phyloP scores from a whole-genome alignment of 805 yeast species.

The Metschnikowia sp. region DNA sequence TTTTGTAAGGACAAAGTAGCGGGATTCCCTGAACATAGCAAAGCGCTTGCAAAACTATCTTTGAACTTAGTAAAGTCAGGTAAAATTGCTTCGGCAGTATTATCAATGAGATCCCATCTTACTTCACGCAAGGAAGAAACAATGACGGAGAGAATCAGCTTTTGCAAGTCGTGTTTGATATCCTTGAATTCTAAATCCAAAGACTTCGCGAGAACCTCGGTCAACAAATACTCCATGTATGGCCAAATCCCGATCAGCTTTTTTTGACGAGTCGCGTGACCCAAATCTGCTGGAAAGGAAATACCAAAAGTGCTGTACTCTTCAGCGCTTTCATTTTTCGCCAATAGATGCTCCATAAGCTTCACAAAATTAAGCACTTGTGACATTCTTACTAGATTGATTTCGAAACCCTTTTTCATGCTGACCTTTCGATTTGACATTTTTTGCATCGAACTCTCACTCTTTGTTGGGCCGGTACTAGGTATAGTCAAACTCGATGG shows the following conservation, averaged over 20 bases:
- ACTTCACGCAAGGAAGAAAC: constrained; percentile 32
- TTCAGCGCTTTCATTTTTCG: constrained; percentile 15
- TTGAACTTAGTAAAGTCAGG: constrained; percentile 20
- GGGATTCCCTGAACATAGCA: constrained; percentile 14
- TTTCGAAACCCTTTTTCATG: constrained; percentile 22
- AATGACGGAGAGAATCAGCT: constrained; percentile 50
- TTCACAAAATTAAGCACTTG: constrained; percentile 63
- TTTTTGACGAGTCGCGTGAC: constrained; percentile 49
- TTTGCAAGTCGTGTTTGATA: constrained; percentile 48
- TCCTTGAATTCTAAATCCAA: constrained; percentile 28
- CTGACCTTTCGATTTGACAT: constrained; percentile 3
- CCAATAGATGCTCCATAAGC: constrained; percentile 47
- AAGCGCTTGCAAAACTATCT: constrained; percentile 22
- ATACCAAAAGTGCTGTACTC: constrained; percentile 23
- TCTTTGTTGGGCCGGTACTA: constrained; percentile 1
- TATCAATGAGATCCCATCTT: constrained; percentile 46
- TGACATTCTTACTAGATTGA: constrained; percentile 47
- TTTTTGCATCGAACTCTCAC: constrained; percentile 10
- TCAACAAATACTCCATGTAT: constrained; percentile 69
- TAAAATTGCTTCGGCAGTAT: constrained; percentile 48
- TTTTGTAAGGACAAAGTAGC: constrained; percentile 12
- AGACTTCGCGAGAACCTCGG: constrained; percentile 61
- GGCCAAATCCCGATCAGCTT: constrained; percentile 67
- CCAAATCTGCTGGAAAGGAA: constrained; percentile 63
- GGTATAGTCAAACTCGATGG: constrained; percentile 15